Evolutionary conservation across 306 rosid species (phyloP), one percentile per base, ranked within the genome.

Genomic region (Quercus agrifolia): DNA sequence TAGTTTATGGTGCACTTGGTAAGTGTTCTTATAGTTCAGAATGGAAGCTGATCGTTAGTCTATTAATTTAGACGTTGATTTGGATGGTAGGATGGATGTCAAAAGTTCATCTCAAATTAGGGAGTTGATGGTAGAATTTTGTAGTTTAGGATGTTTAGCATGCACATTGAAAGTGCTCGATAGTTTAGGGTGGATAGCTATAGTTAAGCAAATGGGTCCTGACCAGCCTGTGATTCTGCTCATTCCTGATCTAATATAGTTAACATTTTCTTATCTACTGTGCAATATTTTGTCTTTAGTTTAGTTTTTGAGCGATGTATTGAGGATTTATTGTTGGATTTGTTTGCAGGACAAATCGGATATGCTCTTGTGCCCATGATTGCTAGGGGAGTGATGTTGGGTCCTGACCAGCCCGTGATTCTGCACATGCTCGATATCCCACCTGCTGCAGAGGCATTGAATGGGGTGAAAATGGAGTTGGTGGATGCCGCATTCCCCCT

Each of bases 301-400:
- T 52, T 54, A 13, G 23, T 41, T 25, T 71, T 27, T 15, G 31
- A 10, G 70, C 2, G 20, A 13, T 4, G 70, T 83, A 4, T 69
- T 77, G 79, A 83, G 74, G 5, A 19, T 54, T 46, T 49, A 23
- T 62, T 75, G 33, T 68, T 70, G 66, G 25, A 20, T 74, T 87
- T 90, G 18, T 74, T 87, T 90, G n/a, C 84, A 96, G 98, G 99
- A 17, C 99, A 96, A 91, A 96, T 93, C 46, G 99, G 98, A 33
- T 96, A 96, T 87, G 98, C 97, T 21, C 99, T 96, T 79, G 98
- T 91, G 20, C 99, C 99, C 9, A 96, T 96, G 99, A 89, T 96
- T 80, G 97, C 98, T 31, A 90, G 99, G 86, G 99, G 99, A 86
- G 89, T 91, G 81, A 91, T 96, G 96, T 75, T 96, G 52, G 99